Base-by-base conservation (phyloP, 2,329 filamentous ascomycete genomes). In the Pestalotiopsis sp. region DNA sequence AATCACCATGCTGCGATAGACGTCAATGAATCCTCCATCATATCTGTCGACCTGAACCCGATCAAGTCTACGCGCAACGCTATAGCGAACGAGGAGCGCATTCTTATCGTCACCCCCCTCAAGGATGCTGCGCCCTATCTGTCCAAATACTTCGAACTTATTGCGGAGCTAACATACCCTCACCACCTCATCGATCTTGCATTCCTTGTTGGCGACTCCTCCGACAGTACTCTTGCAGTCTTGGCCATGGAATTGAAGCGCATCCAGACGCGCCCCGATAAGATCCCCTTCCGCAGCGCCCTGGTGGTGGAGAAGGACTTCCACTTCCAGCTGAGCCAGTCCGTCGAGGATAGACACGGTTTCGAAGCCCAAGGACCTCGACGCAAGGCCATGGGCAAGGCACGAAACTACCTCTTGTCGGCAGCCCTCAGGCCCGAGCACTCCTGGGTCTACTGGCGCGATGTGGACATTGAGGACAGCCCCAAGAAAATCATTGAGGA, bases 371-470 rank as follows among this genome's bases (percentile, higher is more conserved):
- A 99, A 78, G 96, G 91, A 1, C 95, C 95, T 5, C 90, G 96
- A 72, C 90, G 96, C 73, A 98, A 95, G 83, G 90, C 92, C 45
- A 95, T 99, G 88, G 96, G 92, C 60, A 90, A 88, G 73, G 96
- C 96, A 36, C 90, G 96, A 74, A 99, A 99, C 80, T 99, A 97
- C 80, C 86, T 99, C 23, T 88, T 99, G 2, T 89, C 90, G 39
- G 86, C 93, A 0, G 92, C 96, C 3, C 79, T 99, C 75, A 97
- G 97, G 83, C 90, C 94, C 0, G 94, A 98, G 70, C 96, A 99
- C 79, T 95, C 94, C 9, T 99, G 96, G 96, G 95, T 98, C 9
- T 98, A 98, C 81, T 99, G 96, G 96, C 90, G 96, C 70, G 96
- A 99, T 79, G 95, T 97, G 64, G 96, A 99, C 80, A 98, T 99